Evolutionary conservation across 257 asterid genomes (phyloP), one percentile per base, ranked within the genome.

Genomic region (Ballota nigra): DNA sequence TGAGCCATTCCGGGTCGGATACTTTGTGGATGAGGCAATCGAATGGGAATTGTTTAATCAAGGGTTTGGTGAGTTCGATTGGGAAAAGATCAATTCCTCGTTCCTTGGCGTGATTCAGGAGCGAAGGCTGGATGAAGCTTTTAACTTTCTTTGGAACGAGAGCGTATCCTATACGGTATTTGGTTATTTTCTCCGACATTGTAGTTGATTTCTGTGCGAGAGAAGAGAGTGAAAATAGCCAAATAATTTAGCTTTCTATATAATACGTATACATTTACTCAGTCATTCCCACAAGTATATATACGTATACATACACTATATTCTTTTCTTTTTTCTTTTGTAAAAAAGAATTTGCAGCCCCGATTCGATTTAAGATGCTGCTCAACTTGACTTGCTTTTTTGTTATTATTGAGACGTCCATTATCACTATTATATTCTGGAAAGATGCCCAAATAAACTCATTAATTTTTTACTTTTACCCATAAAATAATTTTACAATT

Each of bases 11-110:
- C 0, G 82, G 76, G 51, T 74, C 71, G 63, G 84, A 80, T 9
- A 81, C 22, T 66, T 92, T 92, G 86, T 92, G 96, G 58, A 92
- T 79, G 63, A 92, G 63, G 80, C 92, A 86, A 67, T 89, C 85
- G 55, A 88, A 83, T 7, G 94, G 94, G 59, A 71, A 75, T 47
- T 89, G 98, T 40, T 85, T 88, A 56, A 73, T 51, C 43, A 92
- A 73, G 72, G 98, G 88, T 66, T 81, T 68, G 28, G 66, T 8
- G 49, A 73, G 79, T 9, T 87, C 68, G 75, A 92, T 40, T 0
- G 81, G 89, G 56, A 88, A 57, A 0, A 92, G 84, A 63, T 87
- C 87, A 58, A 92, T 79, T 28, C 96, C 89, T 36, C 83, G 78
- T 33, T 82, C 73, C 15, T 69, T 47, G 5, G 98, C 91, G 59